These are phyloP conservation scores for Trametopsis cervina DNA, from an alignment of 768 basidiomycete genomes.

Conservation along the genomic window DNA sequence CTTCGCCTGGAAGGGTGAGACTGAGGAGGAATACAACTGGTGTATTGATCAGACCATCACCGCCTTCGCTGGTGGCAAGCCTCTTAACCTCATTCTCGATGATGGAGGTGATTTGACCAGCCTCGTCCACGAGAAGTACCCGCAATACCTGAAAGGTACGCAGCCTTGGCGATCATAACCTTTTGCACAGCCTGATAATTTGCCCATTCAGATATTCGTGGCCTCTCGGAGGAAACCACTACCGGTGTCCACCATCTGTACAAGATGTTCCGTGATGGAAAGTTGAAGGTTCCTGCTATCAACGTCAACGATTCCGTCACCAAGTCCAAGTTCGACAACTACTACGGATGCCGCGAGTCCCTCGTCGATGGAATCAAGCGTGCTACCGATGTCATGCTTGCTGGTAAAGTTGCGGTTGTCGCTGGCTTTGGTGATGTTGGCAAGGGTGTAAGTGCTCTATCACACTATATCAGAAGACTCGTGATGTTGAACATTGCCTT, in stretches of 20 bases:
- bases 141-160: constrained; percentile 76
- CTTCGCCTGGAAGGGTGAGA: constrained; percentile 99
- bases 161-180: constrained; percentile 1
- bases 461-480: too few relatives aligned
- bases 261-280: constrained; percentile 95
- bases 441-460: constrained; percentile 79
- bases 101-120: constrained; percentile 96
- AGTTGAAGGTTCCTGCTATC: constrained; percentile 95
- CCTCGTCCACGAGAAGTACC: constrained; percentile 94
- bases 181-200: constrained; percentile 7
- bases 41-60: constrained; percentile 93
- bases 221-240: constrained; percentile 98
- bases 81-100: constrained; percentile 98
- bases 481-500: too few relatives aligned
- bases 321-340: constrained; percentile 99
- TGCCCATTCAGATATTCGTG: constrained; percentile 70
- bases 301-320: constrained; percentile 99
- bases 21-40: constrained; percentile 97
- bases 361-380: constrained; percentile 99
- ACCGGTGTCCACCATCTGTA: constrained; percentile 99
- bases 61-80: constrained; percentile 78
- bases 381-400: constrained; percentile 99
- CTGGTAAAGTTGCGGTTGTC: constrained; percentile 98
- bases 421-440: constrained; percentile 99
- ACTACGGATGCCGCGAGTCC: constrained; percentile 99